Conservation (phyloP, 2,329 filamentous ascomycete genomes). For the Fusarium cicatricum region DNA sequence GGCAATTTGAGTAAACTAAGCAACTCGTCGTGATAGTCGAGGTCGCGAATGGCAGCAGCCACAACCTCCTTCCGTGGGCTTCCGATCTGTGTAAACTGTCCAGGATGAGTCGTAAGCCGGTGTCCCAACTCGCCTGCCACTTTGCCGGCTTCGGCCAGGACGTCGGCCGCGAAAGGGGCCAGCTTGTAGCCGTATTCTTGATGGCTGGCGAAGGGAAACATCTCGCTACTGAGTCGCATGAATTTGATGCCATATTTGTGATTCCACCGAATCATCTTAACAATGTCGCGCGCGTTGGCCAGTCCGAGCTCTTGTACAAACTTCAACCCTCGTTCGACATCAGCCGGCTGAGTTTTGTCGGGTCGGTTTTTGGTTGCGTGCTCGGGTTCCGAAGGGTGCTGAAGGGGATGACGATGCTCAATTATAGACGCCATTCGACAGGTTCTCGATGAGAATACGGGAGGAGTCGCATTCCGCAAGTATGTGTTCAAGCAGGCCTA, state of each 20-base stretch:
- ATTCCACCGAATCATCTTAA: conserved; percentile 92
- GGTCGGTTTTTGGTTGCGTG: conserved; percentile 88
- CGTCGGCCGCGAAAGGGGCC: conserved; percentile 81
- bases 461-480: conserved; percentile 79
- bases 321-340: conserved; percentile 70
- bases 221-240: conserved; percentile 90
- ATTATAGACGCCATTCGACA: conserved; percentile 91
- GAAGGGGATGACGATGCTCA: conserved; percentile 84
- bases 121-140: conserved; percentile 83
- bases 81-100: conserved; percentile 91
- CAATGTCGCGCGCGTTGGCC: conserved; percentile 82
- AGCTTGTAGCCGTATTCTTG: conserved; percentile 86
- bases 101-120: conserved; percentile 88
- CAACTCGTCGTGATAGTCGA: conserved; percentile 90
- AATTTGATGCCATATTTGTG: conserved; percentile 92
- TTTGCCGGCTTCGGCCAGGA: conserved; percentile 77
- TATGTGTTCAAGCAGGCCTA: conserved; percentile 93
- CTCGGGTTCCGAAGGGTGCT: conserved; percentile 77
- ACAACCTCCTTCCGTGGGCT: conserved; percentile 83
- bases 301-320: conserved; percentile 82
- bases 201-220: conserved; percentile 97
- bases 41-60: conserved; percentile 77
- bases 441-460: conserved; percentile 90
- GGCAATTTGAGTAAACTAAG: conserved; percentile 79
- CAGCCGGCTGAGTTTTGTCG: conserved; percentile 74